phyloP scores from a whole-genome alignment of 192 early-diverging fungal genomes.

The Cetraspora pellucida region DNA sequence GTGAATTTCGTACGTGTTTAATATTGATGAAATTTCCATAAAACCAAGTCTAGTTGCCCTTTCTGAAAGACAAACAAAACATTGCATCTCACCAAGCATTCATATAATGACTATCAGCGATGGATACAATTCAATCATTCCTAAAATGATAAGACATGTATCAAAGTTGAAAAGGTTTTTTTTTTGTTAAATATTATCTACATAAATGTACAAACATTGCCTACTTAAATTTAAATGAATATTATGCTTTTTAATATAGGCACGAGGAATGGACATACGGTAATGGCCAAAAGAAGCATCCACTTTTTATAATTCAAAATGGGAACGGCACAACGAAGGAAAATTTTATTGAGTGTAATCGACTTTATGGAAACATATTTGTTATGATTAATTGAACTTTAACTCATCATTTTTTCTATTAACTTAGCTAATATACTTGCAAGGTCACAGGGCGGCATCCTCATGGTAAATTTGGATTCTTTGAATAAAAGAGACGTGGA shows the following conservation, averaged over 20 bases:
- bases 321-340: neutral
- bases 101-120: conserved; percentile 13
- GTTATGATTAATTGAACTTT: neutral
- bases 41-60: conserved; percentile 11
- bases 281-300: conserved; percentile 11
- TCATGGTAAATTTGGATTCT: conserved; percentile 11
- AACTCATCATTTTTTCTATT: neutral
- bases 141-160: conserved; percentile 3
- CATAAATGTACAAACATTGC: neutral
- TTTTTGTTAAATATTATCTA: no score
- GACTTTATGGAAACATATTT: neutral
- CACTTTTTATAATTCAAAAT: conserved; percentile 11
- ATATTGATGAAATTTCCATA: neutral
- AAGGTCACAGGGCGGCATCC: neutral
- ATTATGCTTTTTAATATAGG: neutral
- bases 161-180: conserved; percentile 22
- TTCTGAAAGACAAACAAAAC: conserved; percentile 4
- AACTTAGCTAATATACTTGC: conserved; percentile 17
- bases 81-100: neutral
- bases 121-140: conserved; percentile 4
- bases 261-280: conserved; percentile 18
- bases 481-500: conserved; percentile 2
- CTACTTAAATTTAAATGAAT: conserved; percentile 13
- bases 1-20: neutral
- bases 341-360: conserved; percentile 11